Base-by-base conservation (phyloP, 2,329 filamentous ascomycete species). In the Fusarium camptoceras region DNA sequence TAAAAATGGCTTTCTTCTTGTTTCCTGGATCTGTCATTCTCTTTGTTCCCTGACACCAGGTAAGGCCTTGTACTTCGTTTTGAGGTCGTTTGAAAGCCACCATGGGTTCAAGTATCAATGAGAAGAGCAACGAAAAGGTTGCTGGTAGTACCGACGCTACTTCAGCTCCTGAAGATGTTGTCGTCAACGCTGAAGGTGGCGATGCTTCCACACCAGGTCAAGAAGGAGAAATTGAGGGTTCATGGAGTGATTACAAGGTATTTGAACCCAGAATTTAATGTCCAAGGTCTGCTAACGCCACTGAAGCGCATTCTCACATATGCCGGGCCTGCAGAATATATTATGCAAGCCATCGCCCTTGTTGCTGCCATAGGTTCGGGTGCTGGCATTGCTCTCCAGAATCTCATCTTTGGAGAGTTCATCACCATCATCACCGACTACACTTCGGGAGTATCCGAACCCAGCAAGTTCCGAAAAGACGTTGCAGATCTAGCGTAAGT, bases 401-500 rank as follows among this genome's bases (percentile, higher is more conserved):
- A 81, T 46, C 75, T 82, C 54, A 78, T 82, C n/a, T 80, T 82
- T 56, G 80, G 80, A 57, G 53, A 61, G 16, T 81, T 82, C 55
- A 72, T 82, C 58, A 81, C 79, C 11, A 68, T 74, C 34, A 77
- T 81, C 48, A 77, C 76, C 37, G 66, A 80, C 55, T 82, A 79
- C 41, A 70, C 74, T 34, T 73, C 74, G 15, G 74, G 75, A 7
- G 53, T 56, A 14, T 72, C 75, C 2, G 59, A 71, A 5, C 73
- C 74, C 3, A 64, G 53, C 22, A 64, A 75, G 14, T 79, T 82
- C 27, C 76, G 77, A 5, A 62, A 60, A 18, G 78, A 80, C 15
- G 73, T 74, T 30, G 73, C 72, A n/a, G 73, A 74, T 22, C 68
- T 79, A 30, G 77, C 78, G 79, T 80, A 55, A 59, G 78, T 87